Evolutionary conservation across 441 rosid species (phyloP).

Genomic region (Adansonia madagascariensis): DNA sequence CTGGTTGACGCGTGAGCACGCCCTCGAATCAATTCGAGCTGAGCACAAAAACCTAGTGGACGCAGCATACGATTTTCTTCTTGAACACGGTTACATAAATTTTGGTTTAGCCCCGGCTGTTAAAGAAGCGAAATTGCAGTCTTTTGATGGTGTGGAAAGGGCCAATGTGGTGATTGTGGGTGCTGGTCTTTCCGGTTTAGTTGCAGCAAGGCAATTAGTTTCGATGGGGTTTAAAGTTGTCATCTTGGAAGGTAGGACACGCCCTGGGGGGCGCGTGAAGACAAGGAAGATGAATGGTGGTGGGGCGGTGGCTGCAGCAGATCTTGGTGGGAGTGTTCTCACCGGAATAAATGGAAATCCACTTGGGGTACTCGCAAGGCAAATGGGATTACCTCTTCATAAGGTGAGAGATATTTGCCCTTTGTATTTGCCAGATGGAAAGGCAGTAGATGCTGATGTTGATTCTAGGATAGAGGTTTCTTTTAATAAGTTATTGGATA

Average conservation of each 20-base stretch:
- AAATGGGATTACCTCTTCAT: constrained; percentile 84
- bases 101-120: constrained; percentile 74
- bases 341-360: constrained; percentile 93
- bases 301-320: constrained; percentile 75
- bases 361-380: constrained; percentile 85
- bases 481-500: constrained; percentile 79
- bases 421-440: constrained; percentile 79
- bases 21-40: constrained; percentile 66
- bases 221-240: constrained; percentile 85
- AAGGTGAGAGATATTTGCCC: constrained; percentile 94
- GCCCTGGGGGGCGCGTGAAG: constrained; percentile 88
- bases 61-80: constrained; percentile 68
- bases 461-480: constrained; percentile 82
- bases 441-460: constrained; percentile 64
- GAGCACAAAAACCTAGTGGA: constrained; percentile 68
- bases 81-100: constrained; percentile 84
- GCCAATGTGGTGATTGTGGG: constrained; percentile 79
- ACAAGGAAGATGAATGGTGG: constrained; percentile 74
- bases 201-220: constrained; percentile 77
- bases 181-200: constrained; percentile 82
- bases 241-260: constrained; percentile 77
- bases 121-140: constrained; percentile 64
- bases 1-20: constrained; percentile 79
- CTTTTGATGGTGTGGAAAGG: constrained; percentile 49
- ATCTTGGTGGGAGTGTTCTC: constrained; percentile 85